These are phyloP conservation scores for Lactuca sativa DNA, from an alignment of 129 eudicot genomes.

Conservation along the genomic window DNA sequence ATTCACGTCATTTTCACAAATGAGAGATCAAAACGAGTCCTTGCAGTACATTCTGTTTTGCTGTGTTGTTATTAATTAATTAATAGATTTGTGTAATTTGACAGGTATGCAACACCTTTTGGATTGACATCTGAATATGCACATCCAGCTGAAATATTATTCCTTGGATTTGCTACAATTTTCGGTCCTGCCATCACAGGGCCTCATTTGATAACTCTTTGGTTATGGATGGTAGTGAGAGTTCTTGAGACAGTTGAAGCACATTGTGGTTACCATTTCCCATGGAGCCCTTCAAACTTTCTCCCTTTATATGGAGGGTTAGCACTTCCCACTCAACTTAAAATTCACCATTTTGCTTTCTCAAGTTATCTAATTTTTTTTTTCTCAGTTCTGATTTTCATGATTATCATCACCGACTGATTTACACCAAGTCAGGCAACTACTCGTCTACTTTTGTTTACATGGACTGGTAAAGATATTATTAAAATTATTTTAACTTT, in stretches of 20 bases:
- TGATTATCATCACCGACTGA: slow-evolving; percentile 97
- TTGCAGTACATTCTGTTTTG: neutral
- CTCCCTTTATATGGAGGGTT: slow-evolving; percentile 98
- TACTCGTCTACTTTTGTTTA: slow-evolving; percentile 92
- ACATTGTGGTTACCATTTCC: slow-evolving; percentile 98
- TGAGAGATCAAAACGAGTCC: too few species aligned
- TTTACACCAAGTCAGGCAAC: slow-evolving; percentile 96
- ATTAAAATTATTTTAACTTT: too few species aligned
- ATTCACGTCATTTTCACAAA: too few species aligned
- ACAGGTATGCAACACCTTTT: slow-evolving; percentile 97
- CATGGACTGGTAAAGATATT: slow-evolving; percentile 87
- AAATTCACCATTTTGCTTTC: neutral
- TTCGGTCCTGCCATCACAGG: slow-evolving; percentile 97
- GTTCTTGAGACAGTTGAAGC: slow-evolving; percentile 98
- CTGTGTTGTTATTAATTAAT: slow-evolving; percentile 1
- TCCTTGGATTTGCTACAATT: slow-evolving; percentile 96
- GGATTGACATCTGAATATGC: slow-evolving; percentile 99
- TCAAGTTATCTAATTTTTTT: neutral
- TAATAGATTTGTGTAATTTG: slow-evolving; percentile 2
- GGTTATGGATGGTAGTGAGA: slow-evolving; percentile 98
- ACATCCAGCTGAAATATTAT: slow-evolving; percentile 96
- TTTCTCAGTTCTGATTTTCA: slow-evolving; percentile 85
- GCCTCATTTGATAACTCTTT: slow-evolving; percentile 89
- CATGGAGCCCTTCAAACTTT: slow-evolving; percentile 96
- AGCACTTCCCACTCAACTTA: slow-evolving; percentile 20